phyloP scores from a whole-genome alignment of 768 basidiomycete genomes.

The Lactarius quietus region DNA sequence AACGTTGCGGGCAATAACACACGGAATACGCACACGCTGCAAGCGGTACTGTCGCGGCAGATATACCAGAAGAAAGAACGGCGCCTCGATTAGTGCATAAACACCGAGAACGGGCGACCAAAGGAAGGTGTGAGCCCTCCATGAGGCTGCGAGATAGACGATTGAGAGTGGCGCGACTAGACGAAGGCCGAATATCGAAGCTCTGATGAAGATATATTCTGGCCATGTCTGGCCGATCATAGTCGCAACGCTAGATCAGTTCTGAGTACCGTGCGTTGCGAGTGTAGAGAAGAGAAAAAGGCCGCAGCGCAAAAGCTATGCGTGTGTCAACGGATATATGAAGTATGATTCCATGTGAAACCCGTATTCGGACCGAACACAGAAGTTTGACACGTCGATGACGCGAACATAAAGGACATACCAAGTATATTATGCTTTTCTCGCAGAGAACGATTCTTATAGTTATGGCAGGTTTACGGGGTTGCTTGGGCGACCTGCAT shows the following conservation, averaged over 20 bases:
- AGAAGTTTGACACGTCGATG: not conserved
- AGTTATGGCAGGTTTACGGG: not conserved
- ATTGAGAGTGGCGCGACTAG: constrained; percentile 50
- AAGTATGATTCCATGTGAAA: constrained; percentile 10
- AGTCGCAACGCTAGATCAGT: not conserved
- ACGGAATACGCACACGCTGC: constrained; percentile 43
- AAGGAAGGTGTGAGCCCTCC: constrained; percentile 31
- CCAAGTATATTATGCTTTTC: not conserved
- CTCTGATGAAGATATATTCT: constrained; percentile 54
- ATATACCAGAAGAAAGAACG: constrained; percentile 49
- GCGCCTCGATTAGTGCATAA: constrained; percentile 42
- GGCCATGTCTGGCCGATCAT: constrained; percentile 36
- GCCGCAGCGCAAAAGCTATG: not conserved
- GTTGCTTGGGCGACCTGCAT: not conserved
- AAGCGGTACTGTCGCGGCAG: constrained; percentile 44
- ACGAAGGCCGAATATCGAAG: constrained; percentile 43
- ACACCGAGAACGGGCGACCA: constrained; percentile 32
- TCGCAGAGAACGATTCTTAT: not conserved
- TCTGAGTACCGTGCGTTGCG: not conserved
- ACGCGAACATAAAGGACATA: not conserved
- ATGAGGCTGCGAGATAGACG: constrained; percentile 33
- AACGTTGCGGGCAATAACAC: too few relatives aligned
- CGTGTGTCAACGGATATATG: not conserved
- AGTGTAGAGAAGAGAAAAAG: not conserved
- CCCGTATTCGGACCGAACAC: constrained; percentile 6